phyloP scores from a whole-genome alignment of 2,329 filamentous ascomycete genomes.

The Fusarium torreyae region DNA sequence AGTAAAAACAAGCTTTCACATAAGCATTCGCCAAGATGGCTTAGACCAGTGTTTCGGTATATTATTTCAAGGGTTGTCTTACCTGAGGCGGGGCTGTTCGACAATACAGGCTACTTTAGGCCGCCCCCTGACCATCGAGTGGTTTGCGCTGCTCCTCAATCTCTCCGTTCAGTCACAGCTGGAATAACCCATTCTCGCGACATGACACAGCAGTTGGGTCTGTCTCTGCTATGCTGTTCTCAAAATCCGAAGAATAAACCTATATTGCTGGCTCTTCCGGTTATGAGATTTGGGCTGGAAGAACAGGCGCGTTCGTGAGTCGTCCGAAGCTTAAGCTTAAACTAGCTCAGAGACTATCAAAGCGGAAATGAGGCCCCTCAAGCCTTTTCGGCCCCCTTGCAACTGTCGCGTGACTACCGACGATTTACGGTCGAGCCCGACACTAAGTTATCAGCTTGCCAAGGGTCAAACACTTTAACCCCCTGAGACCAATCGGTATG shows the following conservation, averaged over 20 bases:
- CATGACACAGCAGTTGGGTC: too few species aligned
- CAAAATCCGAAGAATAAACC: too few species aligned
- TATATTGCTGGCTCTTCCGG: too few species aligned
- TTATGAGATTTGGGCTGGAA: neutral
- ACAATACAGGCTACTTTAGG: neutral
- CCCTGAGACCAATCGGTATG: too few species aligned
- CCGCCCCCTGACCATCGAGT: neutral
- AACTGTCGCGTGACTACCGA: neutral
- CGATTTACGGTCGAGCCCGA: too few species aligned
- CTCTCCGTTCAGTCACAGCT: too few species aligned
- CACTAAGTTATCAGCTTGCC: too few species aligned
- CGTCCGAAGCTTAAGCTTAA: neutral
- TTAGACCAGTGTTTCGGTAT: neutral
- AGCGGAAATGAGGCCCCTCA: neutral
- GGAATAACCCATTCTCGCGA: too few species aligned
- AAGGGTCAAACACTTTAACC: too few species aligned
- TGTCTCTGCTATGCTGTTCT: too few species aligned
- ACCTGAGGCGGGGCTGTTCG: neutral
- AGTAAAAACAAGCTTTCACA: conserved; percentile 3
- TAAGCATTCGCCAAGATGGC: conserved; percentile 19
- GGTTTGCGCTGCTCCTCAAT: neutral
- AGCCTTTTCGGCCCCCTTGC: neutral
- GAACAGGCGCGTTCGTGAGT: neutral
- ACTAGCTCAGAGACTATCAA: neutral
- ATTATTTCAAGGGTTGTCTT: neutral